phyloP scores from a whole-genome alignment of 192 early-diverging fungal genomes.

The Umbelopsis sp. region DNA sequence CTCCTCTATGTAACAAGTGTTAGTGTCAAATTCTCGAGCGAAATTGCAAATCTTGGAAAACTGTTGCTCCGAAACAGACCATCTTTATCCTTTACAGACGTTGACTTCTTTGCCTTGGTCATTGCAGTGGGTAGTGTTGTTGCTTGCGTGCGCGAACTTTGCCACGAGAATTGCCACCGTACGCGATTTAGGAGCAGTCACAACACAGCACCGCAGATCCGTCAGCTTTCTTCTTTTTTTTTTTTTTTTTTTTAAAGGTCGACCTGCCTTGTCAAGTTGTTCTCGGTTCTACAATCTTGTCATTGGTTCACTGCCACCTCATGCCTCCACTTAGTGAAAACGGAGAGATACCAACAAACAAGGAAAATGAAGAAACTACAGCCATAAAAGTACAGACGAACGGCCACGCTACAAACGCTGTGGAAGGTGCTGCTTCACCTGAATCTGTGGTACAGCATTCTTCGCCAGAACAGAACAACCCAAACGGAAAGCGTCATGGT shows the following conservation, averaged over 20 bases:
- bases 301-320: too few relatives aligned
- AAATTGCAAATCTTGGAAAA: neutral
- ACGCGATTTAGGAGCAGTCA: slow-evolving; percentile 4
- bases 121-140: neutral
- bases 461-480: neutral
- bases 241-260: too few relatives aligned
- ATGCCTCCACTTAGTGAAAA: too few relatives aligned
- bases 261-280: too few relatives aligned
- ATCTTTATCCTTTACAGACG: neutral
- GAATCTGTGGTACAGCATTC: neutral
- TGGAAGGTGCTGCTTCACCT: neutral
- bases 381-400: too few relatives aligned
- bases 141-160: neutral
- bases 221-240: too few relatives aligned
- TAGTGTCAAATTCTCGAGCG: neutral
- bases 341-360: too few relatives aligned
- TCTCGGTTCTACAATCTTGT: too few relatives aligned
- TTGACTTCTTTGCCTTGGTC: neutral
- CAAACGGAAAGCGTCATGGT: neutral
- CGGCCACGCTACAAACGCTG: too few relatives aligned
- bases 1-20: neutral
- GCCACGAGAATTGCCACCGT: neutral
- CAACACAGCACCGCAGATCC: neutral
- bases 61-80: neutral
- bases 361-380: too few relatives aligned